These are phyloP conservation scores for Kwoniella pini DNA, from an alignment of 768 basidiomycete genomes.

Conservation along the genomic window DNA sequence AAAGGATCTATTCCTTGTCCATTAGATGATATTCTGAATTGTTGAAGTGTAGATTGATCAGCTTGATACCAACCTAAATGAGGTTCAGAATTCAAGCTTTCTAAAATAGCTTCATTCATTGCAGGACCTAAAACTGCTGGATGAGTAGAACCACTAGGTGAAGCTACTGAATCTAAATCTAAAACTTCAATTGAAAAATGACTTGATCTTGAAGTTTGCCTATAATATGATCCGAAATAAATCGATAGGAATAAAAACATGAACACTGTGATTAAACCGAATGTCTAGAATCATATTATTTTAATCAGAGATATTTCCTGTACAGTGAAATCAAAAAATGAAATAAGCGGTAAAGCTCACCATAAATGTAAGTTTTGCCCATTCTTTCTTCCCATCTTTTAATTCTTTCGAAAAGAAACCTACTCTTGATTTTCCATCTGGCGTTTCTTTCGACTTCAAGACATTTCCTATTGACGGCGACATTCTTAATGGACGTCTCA, in stretches of 20 bases:
- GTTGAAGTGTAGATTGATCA: conserved; percentile 17
- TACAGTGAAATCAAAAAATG: too few species aligned
- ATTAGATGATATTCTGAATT: conserved; percentile 26
- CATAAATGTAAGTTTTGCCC: conserved; percentile 35
- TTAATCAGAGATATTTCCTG: too few species aligned
- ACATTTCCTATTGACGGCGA: conserved; percentile 20
- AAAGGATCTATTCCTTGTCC: conserved; percentile 45
- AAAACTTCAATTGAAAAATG: conserved; percentile 49
- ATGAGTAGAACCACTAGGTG: conserved; percentile 33
- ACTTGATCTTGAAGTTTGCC: conserved; percentile 42
- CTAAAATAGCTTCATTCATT: conserved; percentile 24
- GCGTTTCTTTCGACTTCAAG: conserved; percentile 17
- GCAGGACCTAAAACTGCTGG: conserved; percentile 52
- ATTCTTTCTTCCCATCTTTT: conserved; percentile 33
- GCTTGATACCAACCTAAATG: conserved; percentile 45
- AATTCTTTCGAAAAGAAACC: conserved; percentile 31
- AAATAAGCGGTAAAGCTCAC: too few species aligned
- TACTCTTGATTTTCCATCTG: conserved; percentile 30
- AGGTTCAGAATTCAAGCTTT: conserved; percentile 9
- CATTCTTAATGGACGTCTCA: not conserved
- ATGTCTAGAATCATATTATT: too few species aligned
- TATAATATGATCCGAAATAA: conserved; percentile 54
- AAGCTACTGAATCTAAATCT: conserved; percentile 50
- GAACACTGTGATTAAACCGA: conserved; percentile 33
- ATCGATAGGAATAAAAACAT: conserved; percentile 43